Evolutionary conservation across 2,329 filamentous ascomycete genomes (phyloP).

Genomic region (Stachybotrys chartarum): DNA sequence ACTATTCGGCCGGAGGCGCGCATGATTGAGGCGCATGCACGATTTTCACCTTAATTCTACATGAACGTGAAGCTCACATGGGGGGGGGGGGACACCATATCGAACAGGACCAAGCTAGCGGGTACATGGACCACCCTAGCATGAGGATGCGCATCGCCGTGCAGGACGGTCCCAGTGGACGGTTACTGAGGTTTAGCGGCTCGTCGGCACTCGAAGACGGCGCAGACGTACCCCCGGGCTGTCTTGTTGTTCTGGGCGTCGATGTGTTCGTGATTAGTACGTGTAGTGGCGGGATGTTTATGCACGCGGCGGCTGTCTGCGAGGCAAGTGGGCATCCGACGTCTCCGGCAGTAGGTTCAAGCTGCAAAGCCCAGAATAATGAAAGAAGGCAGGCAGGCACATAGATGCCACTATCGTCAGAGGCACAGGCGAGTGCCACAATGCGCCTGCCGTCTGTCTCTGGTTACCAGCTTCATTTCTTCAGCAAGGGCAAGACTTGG

Average conservation of each 20-base stretch:
- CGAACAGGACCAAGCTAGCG: not conserved
- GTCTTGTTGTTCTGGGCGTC: not conserved
- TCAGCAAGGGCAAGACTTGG: too few species aligned
- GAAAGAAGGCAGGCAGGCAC: too few species aligned
- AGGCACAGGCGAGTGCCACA: too few species aligned
- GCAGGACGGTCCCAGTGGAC: constrained; percentile 16
- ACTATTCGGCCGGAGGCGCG: too few species aligned
- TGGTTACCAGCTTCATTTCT: too few species aligned
- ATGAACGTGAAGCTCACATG: too few species aligned
- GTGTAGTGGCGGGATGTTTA: constrained; percentile 14
- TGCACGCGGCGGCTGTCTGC: constrained; percentile 7
- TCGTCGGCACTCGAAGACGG: constrained; percentile 20
- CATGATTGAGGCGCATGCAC: too few species aligned
- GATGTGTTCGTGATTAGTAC: not conserved
- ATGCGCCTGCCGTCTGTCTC: too few species aligned
- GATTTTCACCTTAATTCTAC: too few species aligned
- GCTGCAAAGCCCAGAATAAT: not conserved
- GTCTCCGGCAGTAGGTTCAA: not conserved
- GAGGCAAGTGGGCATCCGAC: not conserved
- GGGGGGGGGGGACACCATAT: too few species aligned
- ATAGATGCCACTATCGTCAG: too few species aligned
- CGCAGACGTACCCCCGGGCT: constrained; percentile 6
- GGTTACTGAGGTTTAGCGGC: constrained; percentile 22
- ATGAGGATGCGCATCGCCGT: not conserved
- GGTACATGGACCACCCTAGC: not conserved